Base-by-base conservation (phyloP, 805 yeast genomes). In the Yarrowia alimentaria region DNA sequence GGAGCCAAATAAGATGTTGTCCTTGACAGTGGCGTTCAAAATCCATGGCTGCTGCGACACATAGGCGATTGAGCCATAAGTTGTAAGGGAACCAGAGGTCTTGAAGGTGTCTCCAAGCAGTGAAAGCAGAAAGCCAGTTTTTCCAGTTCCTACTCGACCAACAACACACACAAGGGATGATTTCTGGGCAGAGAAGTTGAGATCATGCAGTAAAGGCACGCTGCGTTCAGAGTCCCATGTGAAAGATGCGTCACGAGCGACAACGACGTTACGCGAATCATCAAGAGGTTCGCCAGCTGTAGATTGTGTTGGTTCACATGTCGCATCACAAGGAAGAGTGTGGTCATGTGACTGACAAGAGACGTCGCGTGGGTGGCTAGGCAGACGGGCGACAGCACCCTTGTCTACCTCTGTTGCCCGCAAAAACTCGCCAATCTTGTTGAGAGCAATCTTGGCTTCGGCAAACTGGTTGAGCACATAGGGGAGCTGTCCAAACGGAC, bases 31-130 rank as follows among this genome's bases (percentile, higher is more conserved):
- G 2, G 85, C 79, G 65, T 86, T 87, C 60, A 84, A 90, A 30
- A 87, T 78, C 95, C 95, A 87, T 13, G 91, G 91, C 32, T 76
- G 75, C 67, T 90, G 98, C 14, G 90, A 85, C 51, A 80, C 77
- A 52, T 71, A 64, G 10, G 75, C 65, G 13, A 76, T 75, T 57
- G 51, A 33, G 2, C 91, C 91, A 56, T 73, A 71, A 5, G 78
- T 68, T 19, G 65, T 64, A 4, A 83, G 69, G 0, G 60, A 49
- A 31, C 95, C 95, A 0, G 58, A 32, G 0, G 66, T 66, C 57
- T 76, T 75, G 19, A 72, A 70, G 85, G 86, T 85, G 30, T 78
- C 74, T 0, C 95, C 95, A 6, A 85, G 71, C 47, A 87, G 66
- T 0, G 94, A 89, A 58, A 72, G 73, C 45, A 87, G 68, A 19